These are phyloP conservation scores for Solanum appendiculatum DNA, from an alignment of 257 asterid species.

Conservation along the genomic window DNA sequence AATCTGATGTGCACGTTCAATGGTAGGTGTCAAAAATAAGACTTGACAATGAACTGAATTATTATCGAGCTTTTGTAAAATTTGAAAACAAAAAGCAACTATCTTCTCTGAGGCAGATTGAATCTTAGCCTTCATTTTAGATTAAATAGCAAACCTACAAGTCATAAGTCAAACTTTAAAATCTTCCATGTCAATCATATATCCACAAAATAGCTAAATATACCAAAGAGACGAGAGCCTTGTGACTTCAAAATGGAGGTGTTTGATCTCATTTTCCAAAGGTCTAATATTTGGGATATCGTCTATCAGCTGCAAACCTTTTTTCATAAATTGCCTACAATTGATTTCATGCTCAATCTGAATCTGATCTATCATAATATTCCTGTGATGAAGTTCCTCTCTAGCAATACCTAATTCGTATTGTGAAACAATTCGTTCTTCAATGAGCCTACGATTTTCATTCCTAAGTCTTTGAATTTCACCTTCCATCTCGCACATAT, in stretches of 20 bases:
- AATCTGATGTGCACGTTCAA: neutral
- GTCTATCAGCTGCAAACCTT: constrained; percentile 63
- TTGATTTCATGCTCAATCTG: constrained; percentile 68
- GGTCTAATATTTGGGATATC: constrained; percentile 73
- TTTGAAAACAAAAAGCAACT: neutral
- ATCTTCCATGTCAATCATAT: neutral
- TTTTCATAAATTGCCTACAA: constrained; percentile 62
- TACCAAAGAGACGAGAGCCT: constrained; percentile 56
- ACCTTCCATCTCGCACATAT: constrained; percentile 56
- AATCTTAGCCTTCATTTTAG: constrained; percentile 60
- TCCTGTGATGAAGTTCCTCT: constrained; percentile 66
- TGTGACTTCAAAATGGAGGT: constrained; percentile 59
- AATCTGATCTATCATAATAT: constrained; percentile 48
- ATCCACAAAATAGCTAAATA: constrained; percentile 3
- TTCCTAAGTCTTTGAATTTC: constrained; percentile 73
- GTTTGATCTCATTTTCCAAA: constrained; percentile 50
- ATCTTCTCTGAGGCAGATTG: neutral
- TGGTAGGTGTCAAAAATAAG: neutral
- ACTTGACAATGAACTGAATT: neutral
- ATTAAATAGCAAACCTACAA: constrained; percentile 63
- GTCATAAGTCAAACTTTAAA: neutral
- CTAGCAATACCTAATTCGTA: constrained; percentile 51
- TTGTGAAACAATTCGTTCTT: constrained; percentile 42
- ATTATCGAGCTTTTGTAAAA: neutral
- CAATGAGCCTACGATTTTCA: constrained; percentile 67